These are phyloP conservation scores for Myriosclerotinia curreyana DNA, from an alignment of 2,329 filamentous ascomycete genomes.

Conservation along the genomic window DNA sequence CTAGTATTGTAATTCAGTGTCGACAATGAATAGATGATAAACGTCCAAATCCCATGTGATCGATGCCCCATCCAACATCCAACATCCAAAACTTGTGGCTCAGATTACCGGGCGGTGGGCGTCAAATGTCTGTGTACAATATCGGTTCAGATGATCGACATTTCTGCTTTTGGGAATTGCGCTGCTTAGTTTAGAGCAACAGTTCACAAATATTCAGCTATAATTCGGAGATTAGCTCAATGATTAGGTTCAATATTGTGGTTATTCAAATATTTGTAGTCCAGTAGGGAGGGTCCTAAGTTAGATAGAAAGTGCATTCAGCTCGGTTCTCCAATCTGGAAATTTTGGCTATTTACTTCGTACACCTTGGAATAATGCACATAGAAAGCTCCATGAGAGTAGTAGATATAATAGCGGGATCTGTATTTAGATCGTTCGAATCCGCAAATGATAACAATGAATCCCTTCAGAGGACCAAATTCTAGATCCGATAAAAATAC, in stretches of 20 bases:
- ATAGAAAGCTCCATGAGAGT: not conserved
- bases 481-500: conserved; percentile 22
- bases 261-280: not conserved
- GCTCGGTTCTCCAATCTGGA: not conserved
- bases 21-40: not conserved
- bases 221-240: not conserved
- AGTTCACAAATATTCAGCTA: not conserved
- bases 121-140: conserved; percentile 9
- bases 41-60: not conserved
- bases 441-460: not conserved
- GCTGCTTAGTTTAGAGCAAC: not conserved
- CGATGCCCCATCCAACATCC: not conserved
- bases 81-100: not conserved
- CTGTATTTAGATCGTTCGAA: not conserved
- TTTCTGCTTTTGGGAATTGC: not conserved
- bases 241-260: not conserved
- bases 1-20: not conserved
- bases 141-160: not conserved
- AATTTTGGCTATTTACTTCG: no score
- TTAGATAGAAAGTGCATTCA: not conserved
- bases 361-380: conserved; percentile 12
- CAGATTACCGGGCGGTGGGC: conserved; percentile 1
- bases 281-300: no score
- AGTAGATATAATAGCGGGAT: not conserved
- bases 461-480: not conserved